These are phyloP conservation scores for Penicillium rolfsii DNA, from an alignment of 2,329 filamentous ascomycete genomes.

Conservation along the genomic window DNA sequence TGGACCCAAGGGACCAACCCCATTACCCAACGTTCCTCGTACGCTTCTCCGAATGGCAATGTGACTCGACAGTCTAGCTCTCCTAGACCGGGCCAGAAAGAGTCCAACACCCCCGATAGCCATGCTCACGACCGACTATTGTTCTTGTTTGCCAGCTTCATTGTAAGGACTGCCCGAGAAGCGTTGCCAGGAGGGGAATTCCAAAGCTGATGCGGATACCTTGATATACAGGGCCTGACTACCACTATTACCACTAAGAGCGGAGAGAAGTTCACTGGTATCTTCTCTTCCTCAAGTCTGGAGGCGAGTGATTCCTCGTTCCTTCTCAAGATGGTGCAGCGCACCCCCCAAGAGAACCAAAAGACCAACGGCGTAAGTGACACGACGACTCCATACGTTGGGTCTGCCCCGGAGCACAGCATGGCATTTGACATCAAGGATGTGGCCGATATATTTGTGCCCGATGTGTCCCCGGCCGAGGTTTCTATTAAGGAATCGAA, in stretches of 20 bases:
- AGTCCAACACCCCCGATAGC: slow-evolving; percentile 58
- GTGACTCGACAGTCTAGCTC: slow-evolving; percentile 47
- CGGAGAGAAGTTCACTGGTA: slow-evolving; percentile 64
- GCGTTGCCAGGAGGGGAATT: not conserved
- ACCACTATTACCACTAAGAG: slow-evolving; percentile 61
- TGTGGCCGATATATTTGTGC: slow-evolving; percentile 59
- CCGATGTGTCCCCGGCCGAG: slow-evolving; percentile 57
- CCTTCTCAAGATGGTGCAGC: slow-evolving; percentile 68
- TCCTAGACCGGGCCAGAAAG: slow-evolving; percentile 48
- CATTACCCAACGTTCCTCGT: slow-evolving; percentile 59
- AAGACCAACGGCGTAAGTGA: slow-evolving; percentile 50
- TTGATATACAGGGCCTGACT: slow-evolving; percentile 54
- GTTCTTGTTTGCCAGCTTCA: slow-evolving; percentile 62
- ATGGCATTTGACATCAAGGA: slow-evolving; percentile 68
- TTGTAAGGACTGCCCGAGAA: slow-evolving; percentile 51
- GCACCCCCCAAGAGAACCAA: slow-evolving; percentile 44
- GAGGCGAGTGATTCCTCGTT: slow-evolving; percentile 59
- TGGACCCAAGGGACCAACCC: slow-evolving; percentile 66
- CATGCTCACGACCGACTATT: slow-evolving; percentile 64
- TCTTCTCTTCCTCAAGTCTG: slow-evolving; percentile 61
- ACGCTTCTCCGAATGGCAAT: slow-evolving; percentile 59
- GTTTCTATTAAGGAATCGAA: slow-evolving; percentile 58
- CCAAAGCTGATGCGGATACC: slow-evolving; percentile 22
- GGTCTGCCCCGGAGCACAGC: slow-evolving; percentile 49
- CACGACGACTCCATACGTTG: slow-evolving; percentile 45